Evolutionary conservation across 140 eudicot species (phyloP), one percentile per base, ranked within the genome.

Genomic region (Stevia rebaudiana): DNA sequence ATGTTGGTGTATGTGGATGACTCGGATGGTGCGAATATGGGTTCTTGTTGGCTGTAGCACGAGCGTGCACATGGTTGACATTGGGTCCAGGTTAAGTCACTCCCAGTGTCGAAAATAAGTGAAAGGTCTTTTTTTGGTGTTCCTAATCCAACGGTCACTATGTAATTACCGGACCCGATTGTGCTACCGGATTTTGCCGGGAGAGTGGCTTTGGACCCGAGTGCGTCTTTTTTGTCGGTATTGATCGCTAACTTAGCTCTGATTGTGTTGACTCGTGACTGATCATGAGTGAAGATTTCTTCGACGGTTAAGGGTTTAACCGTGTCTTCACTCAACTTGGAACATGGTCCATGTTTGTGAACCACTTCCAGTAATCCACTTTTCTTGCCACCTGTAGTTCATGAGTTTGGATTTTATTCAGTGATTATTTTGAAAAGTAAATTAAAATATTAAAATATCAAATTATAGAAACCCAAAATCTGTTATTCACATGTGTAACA

Each of bases 61-160:
- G 77, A 75, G 4, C 36, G 0, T 0, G 70, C 82, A 46, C 96
- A 88, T 0, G 96, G 96, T 25, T 76, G 57, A 57, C 96, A 88
- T 15, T 88, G 96, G n/a, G 96, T 88, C 96, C 96, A 88, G 0
- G 90, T 88, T 3, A 88, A 64, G 61, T 76, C 85, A 9, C 90
- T 82, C 9, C 96, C 98, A 0, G 98, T 91, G 82, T 91, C 98
- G 35, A 91, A 87, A 4, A 87, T 61, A 42, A 91, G 73, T 3
- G 90, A 73, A 6, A 84, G 75, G 35, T 79, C 62, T 28, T 87
- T 80, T n/a, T 53, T 37, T 0, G 98, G 98, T 8, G 91, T 76
- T 13, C 98, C 98, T 12, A 91, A 76, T 22, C 91, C 89, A 8
- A 87, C 60, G 2, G 65, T 71, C 8, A 87, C 85, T 8, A 91